Evolutionary conservation across 306 rosid genomes (phyloP).

Genomic region (Pachyrhizus erosus): DNA sequence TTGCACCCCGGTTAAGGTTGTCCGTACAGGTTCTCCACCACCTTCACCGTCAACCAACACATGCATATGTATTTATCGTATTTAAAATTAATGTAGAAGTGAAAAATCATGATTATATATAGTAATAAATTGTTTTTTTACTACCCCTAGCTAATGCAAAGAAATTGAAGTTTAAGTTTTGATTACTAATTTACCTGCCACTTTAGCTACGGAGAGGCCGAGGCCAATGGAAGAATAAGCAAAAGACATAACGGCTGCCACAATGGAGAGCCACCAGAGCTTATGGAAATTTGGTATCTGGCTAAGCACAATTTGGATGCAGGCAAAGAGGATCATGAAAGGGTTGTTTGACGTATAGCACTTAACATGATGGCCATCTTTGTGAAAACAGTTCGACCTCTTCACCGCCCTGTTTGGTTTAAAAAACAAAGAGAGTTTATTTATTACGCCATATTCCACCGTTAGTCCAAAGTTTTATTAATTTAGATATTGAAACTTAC

Average conservation of each 20-base stretch:
- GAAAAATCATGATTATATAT: background rate
- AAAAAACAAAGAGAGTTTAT: background rate
- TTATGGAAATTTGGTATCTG: constrained; percentile 88
- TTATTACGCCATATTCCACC: background rate
- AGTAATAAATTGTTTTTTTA: background rate
- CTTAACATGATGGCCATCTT: constrained; percentile 68
- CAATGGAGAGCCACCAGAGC: constrained; percentile 91
- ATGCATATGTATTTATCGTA: background rate
- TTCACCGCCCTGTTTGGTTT: constrained; percentile 74
- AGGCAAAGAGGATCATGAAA: constrained; percentile 73
- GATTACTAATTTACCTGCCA: constrained; percentile 47
- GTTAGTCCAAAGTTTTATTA: constrained; percentile 19
- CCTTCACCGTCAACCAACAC: constrained; percentile 39
- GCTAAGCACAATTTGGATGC: constrained; percentile 78
- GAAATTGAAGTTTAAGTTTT: background rate
- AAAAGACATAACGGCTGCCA: constrained; percentile 99
- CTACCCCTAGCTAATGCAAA: background rate
- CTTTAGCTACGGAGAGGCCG: constrained; percentile 83
- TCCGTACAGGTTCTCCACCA: constrained; percentile 51
- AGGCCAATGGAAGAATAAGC: constrained; percentile 93
- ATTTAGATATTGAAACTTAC: constrained; percentile 54
- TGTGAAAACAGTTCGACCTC: constrained; percentile 87
- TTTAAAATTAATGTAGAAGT: background rate
- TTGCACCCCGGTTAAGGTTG: constrained; percentile 77
- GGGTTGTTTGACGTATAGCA: constrained; percentile 72